Evolutionary conservation across 306 rosid genomes (phyloP), one percentile per base, ranked within the genome.

Genomic region (Cucumis cinereus): DNA sequence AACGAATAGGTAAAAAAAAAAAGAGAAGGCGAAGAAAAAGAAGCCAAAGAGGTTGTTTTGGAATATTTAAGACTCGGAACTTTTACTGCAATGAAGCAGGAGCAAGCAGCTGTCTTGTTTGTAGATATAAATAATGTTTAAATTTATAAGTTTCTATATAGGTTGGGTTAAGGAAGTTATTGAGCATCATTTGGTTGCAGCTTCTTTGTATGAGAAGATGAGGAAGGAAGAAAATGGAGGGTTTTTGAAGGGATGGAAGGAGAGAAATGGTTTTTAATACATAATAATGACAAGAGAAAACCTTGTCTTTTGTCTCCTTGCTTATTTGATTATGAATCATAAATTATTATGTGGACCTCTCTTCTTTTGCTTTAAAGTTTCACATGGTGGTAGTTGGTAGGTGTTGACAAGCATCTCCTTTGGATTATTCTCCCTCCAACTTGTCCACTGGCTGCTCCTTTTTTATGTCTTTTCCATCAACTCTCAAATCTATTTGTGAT

Each of bases 121-220:
- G 75, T 71, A 71, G 75, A 26, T 47, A 71, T 47, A 49, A 71
- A 71, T 71, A 71, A 71, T 16, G 58, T 71, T 71, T 10, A 22
- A 22, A 16, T 14, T 43, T 15, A 8, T 69, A 47, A 69, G 56
- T 38, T 40, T 69, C 56, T 69, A 45, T 22, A 3, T 43, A 43
- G 55, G 74, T 20, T 9, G 35, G 54, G 4, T 38, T 12, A 12
- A 40, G 54, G 23, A 5, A 11, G 26, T 19, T 45, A 70, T 67
- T 24, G 15, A 45, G 74, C 56, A 68, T 40, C 56, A 68, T 40
- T 68, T 68, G 22, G 73, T 41, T 67, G 74, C 20, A 45, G 75
- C 4, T 22, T 68, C 74, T 68, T 45, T 63, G 71, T 33, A 35
- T 35, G 20, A 26, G 70, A 61, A 30, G 8, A 40, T 57, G 36